Conservation (phyloP, 495 filamentous ascomycete genomes). For the Cercophora newfieldiana region DNA sequence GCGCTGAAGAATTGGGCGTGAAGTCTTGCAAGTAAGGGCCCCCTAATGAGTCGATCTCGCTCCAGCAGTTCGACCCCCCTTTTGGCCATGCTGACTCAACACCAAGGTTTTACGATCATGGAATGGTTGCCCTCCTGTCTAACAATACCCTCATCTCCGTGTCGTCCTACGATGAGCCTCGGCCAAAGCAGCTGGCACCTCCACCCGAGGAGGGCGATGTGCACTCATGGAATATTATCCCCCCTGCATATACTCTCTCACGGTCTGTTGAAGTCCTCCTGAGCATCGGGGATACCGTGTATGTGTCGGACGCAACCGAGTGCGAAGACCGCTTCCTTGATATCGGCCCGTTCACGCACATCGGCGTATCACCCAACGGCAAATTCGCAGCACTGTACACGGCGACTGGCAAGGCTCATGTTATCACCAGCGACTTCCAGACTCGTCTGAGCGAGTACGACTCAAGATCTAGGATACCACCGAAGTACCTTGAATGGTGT, state of each 20-base stretch:
- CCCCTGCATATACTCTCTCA: slow-evolving; percentile 88
- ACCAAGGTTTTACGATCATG: slow-evolving; percentile 74
- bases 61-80: background rate
- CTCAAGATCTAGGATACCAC: slow-evolving; percentile 78
- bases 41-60: too few relatives aligned
- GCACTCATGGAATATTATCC: slow-evolving; percentile 85
- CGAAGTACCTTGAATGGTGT: slow-evolving; percentile 91
- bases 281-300: slow-evolving; percentile 81
- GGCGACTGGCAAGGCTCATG: slow-evolving; percentile 80
- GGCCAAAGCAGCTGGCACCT: slow-evolving; percentile 77
- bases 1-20: slow-evolving; percentile 84
- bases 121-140: slow-evolving; percentile 87
- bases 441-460: slow-evolving; percentile 89
- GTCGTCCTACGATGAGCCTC: slow-evolving; percentile 84
- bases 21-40: slow-evolving; percentile 61
- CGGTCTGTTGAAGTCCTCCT: slow-evolving; percentile 91
- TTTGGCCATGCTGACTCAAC: background rate
- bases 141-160: slow-evolving; percentile 89
- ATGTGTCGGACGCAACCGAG: slow-evolving; percentile 82
- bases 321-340: slow-evolving; percentile 87
- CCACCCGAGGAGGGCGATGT: slow-evolving; percentile 78
- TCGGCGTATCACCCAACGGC: slow-evolving; percentile 87
- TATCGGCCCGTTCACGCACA: slow-evolving; percentile 88
- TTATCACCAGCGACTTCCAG: slow-evolving; percentile 93
- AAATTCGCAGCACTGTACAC: slow-evolving; percentile 86